phyloP scores from a whole-genome alignment of 352 stramenopile genomes.

The Globisporangium abappressorium region DNA sequence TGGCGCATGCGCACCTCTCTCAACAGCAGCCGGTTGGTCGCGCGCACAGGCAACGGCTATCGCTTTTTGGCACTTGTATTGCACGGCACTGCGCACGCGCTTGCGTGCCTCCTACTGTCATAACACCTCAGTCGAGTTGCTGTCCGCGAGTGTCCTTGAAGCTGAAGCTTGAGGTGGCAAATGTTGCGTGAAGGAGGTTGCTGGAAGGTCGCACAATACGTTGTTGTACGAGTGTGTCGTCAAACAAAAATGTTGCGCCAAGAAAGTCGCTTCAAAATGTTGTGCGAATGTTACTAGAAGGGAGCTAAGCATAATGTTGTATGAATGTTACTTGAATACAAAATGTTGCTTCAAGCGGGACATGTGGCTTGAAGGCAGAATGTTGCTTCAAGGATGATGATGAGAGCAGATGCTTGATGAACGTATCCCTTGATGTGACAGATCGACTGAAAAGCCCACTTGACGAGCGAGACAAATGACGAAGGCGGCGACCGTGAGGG shows the following conservation, averaged over 20 bases:
- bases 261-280: not conserved
- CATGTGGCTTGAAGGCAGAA: not conserved
- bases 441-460: not conserved
- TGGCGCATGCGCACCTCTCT: too few relatives aligned
- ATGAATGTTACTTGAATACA: not conserved
- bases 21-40: too few relatives aligned
- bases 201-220: not conserved
- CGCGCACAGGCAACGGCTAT: too few relatives aligned
- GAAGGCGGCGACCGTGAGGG: slow-evolving; percentile 35
- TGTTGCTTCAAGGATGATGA: not conserved
- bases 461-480: slow-evolving; percentile 16
- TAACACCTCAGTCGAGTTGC: too few relatives aligned
- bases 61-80: too few relatives aligned
- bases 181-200: not conserved
- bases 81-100: too few relatives aligned
- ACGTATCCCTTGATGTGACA: not conserved
- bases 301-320: not conserved
- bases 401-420: not conserved
- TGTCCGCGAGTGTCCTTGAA: too few relatives aligned
- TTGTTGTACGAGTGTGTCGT: not conserved
- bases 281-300: not conserved
- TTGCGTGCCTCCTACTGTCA: too few relatives aligned
- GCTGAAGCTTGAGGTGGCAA: too few relatives aligned
- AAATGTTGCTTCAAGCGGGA: not conserved
- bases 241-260: not conserved